Percentiles rank a stretch among this genome's conserved stretches.
Evolutionary conservation across 2,329 filamentous ascomycete genomes (phyloP).

Genomic region (Setomelanomma holmii): DNA sequence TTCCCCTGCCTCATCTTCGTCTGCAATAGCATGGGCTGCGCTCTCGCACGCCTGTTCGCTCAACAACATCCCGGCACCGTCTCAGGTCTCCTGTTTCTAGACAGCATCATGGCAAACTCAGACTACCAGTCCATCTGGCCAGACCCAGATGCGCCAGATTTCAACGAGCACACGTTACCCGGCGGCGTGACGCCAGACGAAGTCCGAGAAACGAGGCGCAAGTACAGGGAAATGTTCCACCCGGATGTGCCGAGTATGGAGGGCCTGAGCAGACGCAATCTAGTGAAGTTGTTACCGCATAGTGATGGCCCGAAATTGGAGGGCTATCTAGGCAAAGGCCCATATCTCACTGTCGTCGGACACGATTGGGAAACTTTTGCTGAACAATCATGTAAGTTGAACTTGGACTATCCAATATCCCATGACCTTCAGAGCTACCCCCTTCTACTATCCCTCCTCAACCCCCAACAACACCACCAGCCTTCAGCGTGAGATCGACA

Average conservation of each 20-base stretch:
- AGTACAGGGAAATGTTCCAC: conserved; percentile 55
- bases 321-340: conserved; percentile 44
- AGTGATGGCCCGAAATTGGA: conserved; percentile 53
- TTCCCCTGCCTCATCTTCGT: conserved; percentile 54
- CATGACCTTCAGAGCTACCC: too few relatives aligned
- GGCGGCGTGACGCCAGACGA: conserved; percentile 45
- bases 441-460: neutral
- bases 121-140: conserved; percentile 64
- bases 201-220: conserved; percentile 45
- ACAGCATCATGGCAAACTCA: conserved; percentile 65
- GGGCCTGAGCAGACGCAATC: conserved; percentile 56
- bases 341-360: conserved; percentile 59
- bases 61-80: conserved; percentile 55
- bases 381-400: conserved; percentile 49
- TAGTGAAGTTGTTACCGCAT: conserved; percentile 54
- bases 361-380: conserved; percentile 63
- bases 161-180: conserved; percentile 53
- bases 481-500: conserved; percentile 6
- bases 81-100: conserved; percentile 60
- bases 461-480: neutral
- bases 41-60: conserved; percentile 61
- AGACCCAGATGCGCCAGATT: conserved; percentile 58
- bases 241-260: conserved; percentile 60
- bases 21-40: conserved; percentile 62
- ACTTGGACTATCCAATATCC: too few relatives aligned